Evolutionary conservation across 306 rosid species (phyloP), one percentile per base, ranked within the genome.

Genomic region (Prunus salicina): DNA sequence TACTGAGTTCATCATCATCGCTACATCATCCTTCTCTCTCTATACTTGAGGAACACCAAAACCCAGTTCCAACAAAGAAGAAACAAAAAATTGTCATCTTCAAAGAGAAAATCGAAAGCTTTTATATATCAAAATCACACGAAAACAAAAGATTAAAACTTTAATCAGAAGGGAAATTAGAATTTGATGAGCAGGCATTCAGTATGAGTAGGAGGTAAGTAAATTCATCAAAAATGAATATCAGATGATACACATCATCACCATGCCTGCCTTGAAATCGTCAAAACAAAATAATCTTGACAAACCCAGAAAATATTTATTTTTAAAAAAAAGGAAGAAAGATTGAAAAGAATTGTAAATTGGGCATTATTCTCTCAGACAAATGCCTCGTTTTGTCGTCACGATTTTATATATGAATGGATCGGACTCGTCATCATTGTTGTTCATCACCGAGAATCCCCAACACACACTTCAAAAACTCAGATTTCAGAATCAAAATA

Each of bases 311-410:
- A 38, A 12, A 67, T 1, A 11, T 5, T 4, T 27, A 38, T 38
- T 7, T 38, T 7, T 38, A 0, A 1, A 6, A 38, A 38, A 38
- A 38, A 7, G 43, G 43, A 38, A 38, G 43, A 25, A 0, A 7
- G 13, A 8, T 1, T 0, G 0, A 7, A 16, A 19, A 24, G 0
- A 27, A 3, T 3, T 6, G 55, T 25, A 12, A 15, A 38, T 71
- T 76, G 60, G 71, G 84, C 24, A 84, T 60, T 52, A 41, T 58
- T 75, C 92, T 87, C 97, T 91, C 93, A 91, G 92, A 91, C 97
- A 91, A 91, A 91, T 89, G 97, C 97, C 97, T 91, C 97, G 92
- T 50, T 77, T 85, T 80, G 93, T 91, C 97, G 84, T 89, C 94
- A 91, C 78, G 27, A 71, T 78, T 86, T 69, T 69, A 74, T 75